Evolutionary conservation across 768 basidiomycete species (phyloP).

Genomic region (Boletus speciosus): DNA sequence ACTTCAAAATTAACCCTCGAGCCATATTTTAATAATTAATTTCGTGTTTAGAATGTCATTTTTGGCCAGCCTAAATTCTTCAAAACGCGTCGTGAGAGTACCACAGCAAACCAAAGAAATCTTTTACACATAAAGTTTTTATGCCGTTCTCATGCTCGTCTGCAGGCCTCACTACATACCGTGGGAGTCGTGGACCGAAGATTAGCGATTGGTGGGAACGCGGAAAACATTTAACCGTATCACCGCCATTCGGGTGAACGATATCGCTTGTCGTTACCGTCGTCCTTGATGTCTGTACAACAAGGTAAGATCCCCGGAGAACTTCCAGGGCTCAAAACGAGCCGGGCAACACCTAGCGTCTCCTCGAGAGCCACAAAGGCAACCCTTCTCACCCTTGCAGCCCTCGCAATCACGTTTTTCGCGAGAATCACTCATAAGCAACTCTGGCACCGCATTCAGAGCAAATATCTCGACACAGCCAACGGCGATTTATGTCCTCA

Average conservation of each 20-base stretch:
- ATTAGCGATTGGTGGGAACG: neutral
- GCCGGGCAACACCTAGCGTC: neutral
- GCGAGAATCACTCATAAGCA: neutral
- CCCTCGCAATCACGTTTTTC: slow-evolving; percentile 16
- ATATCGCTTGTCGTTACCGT: neutral
- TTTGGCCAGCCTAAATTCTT: no score
- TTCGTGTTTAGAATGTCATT: no score
- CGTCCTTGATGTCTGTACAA: slow-evolving; percentile 12
- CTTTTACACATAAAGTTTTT: no score
- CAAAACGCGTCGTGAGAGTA: no score
- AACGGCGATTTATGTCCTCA: slow-evolving; percentile 34
- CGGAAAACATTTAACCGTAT: neutral
- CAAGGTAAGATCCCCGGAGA: slow-evolving; percentile 5
- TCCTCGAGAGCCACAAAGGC: slow-evolving; percentile 11
- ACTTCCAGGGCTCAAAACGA: slow-evolving; percentile 13
- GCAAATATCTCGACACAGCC: neutral
- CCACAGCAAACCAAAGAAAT: no score
- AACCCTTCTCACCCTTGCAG: slow-evolving; percentile 14
- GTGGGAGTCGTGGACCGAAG: no score
- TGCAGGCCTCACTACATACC: no score
- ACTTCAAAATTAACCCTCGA: no score
- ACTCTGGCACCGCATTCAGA: slow-evolving; percentile 4
- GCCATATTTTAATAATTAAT: no score
- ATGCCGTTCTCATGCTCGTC: no score
- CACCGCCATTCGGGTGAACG: neutral